Base-by-base conservation (phyloP, 2,329 filamentous ascomycete species). In the Venturia pyrina region DNA sequence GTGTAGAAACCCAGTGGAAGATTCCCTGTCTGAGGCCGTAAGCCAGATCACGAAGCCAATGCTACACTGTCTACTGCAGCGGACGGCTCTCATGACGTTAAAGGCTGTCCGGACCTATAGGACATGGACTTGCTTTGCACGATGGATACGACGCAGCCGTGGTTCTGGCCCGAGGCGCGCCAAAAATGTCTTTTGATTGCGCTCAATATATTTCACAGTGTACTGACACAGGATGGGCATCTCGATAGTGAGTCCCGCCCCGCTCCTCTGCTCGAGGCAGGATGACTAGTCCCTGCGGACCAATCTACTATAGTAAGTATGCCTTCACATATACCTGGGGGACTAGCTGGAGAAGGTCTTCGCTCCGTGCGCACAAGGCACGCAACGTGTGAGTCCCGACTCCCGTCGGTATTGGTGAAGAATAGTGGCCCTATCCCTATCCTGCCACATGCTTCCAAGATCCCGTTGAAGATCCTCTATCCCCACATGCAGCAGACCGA, bases 361-460 rank as follows among this genome's bases (percentile, higher is more conserved):
- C 40, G 5, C 37, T 46, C 60, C 37, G 40, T 13, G 40, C n/a
- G 10, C 17, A 62, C 60, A 62, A 62, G 60, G 37, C 28, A 28
- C 15, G 43, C 53, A 43, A 44, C 59, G 59, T 61, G 59, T 21
- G 13, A 46, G 34, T 40, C 19, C 28, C 24, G n/a, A 28, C 15
- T 40, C 19, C 28, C 24, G n/a, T 44, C 15, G 32, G 37, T 46
- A 44, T 62, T 44, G 60, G 40, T 46, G 60, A 62, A 46, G 24
- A 44, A 15, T 8, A 13, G 37, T 24, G 19, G 60, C 60, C n/a
- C 40, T 19, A 62, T 44, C 60, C 60, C 13, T 43, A 62, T 32
- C 60, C n/a, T 62, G 37, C 60, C 60, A 62, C 60, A 62, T 43
- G 59, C 24, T 37, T 62, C 21, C 59, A 11, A 41, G 41, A 44